Evolutionary conservation across 179 eudicot genomes (phyloP).

Genomic region (Beta lomatogona): DNA sequence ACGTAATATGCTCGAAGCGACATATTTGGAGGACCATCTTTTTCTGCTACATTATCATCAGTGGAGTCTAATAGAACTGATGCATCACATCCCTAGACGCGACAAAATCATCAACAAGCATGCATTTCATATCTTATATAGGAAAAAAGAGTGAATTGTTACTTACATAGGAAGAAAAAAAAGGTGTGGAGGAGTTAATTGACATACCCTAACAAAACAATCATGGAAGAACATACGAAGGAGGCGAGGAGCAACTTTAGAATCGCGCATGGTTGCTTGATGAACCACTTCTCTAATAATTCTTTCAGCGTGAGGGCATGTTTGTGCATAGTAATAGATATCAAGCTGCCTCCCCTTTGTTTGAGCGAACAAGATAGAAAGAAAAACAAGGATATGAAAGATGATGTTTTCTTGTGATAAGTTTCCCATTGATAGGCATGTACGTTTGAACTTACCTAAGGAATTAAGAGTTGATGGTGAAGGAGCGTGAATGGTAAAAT

Average conservation of each 20-base stretch:
- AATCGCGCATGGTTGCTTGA: constrained; percentile 49
- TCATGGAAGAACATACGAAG: constrained; percentile 79
- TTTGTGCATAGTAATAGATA: constrained; percentile 48
- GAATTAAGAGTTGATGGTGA: neutral
- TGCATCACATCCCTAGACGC: constrained; percentile 67
- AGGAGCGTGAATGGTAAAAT: neutral
- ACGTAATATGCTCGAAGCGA: constrained; percentile 66
- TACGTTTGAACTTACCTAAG: constrained; percentile 3
- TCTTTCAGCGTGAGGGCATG: constrained; percentile 60
- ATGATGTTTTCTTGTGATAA: constrained; percentile 13
- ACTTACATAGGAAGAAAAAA: too few relatives aligned
- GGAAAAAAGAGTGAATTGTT: neutral
- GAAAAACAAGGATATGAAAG: constrained; percentile 6
- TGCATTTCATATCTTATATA: neutral
- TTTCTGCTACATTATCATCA: constrained; percentile 56
- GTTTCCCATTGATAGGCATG: constrained; percentile 26
- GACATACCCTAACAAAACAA: constrained; percentile 62
- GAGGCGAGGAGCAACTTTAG: constrained; percentile 65
- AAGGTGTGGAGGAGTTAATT: too few relatives aligned
- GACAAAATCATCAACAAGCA: too few relatives aligned
- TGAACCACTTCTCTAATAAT: constrained; percentile 46
- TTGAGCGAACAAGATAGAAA: constrained; percentile 20
- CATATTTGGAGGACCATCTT: constrained; percentile 67
- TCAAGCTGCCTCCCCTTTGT: constrained; percentile 43
- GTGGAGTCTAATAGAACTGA: constrained; percentile 62